Evolutionary conservation across 2,329 filamentous ascomycete genomes (phyloP).

Genomic region (Zasmidium citrigriseum): DNA sequence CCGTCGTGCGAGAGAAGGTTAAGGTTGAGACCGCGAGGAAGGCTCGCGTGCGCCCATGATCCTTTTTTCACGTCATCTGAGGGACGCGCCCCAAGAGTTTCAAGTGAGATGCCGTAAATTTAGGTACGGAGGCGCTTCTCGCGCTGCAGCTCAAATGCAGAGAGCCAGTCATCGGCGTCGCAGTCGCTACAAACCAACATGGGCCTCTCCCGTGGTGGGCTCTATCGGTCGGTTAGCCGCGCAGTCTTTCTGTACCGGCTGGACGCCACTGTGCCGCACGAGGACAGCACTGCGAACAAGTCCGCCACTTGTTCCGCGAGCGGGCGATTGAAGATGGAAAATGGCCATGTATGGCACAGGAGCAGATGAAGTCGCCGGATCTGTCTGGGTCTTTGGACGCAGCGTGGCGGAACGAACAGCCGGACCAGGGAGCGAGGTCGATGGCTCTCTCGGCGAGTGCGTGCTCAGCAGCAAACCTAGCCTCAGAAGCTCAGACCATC

Average conservation of each 20-base stretch:
- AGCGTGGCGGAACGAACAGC: too few relatives aligned
- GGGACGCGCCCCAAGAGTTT: not conserved
- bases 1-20: not conserved
- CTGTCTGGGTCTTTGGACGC: too few relatives aligned
- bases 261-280: not conserved
- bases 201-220: not conserved
- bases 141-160: constrained; percentile 14
- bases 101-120: constrained; percentile 4
- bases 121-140: constrained; percentile 12
- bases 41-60: not conserved
- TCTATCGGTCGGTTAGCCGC: not conserved
- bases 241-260: not conserved
- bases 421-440: too few relatives aligned
- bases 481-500: too few relatives aligned
- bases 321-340: too few relatives aligned
- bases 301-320: not conserved
- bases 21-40: not conserved
- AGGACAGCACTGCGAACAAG: not conserved
- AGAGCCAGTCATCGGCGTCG: not conserved
- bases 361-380: constrained; percentile 8
- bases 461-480: too few relatives aligned
- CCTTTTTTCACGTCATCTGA: not conserved
- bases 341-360: too few relatives aligned
- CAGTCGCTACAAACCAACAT: not conserved
- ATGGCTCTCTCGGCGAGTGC: too few relatives aligned